A percentile compares a stretch with the other conserved stretches of the same genome.
phyloP scores from a whole-genome alignment of 2,329 filamentous ascomycete species.

The Colletotrichum melonis region DNA sequence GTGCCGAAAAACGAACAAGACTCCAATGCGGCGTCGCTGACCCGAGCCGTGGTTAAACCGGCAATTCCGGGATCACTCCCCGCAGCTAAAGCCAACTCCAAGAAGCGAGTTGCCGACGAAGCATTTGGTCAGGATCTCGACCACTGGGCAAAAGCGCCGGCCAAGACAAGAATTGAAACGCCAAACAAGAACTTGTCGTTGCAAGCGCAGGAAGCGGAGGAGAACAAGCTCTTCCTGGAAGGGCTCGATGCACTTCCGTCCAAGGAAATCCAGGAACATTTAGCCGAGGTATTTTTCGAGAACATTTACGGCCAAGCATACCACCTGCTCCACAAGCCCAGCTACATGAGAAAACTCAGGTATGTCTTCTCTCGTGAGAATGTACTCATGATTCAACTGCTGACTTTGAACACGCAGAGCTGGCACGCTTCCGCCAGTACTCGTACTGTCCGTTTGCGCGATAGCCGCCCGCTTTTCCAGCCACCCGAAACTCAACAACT shows the following conservation, averaged over 20 bases:
- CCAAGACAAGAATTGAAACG: constrained; percentile 60
- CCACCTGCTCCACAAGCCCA: constrained; percentile 94
- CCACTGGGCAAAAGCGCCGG: constrained; percentile 77
- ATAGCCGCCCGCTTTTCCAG: constrained; percentile 95
- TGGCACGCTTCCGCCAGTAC: constrained; percentile 85
- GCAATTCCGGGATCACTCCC: constrained; percentile 68
- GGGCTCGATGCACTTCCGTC: constrained; percentile 85
- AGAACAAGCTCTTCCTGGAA: constrained; percentile 82
- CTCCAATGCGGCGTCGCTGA: constrained; percentile 70
- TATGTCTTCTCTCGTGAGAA: constrained; percentile 51
- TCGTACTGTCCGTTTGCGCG: constrained; percentile 93
- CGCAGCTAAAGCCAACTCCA: constrained; percentile 66
- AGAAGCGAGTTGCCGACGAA: constrained; percentile 87
- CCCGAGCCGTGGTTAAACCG: constrained; percentile 87
- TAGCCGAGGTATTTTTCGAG: constrained; percentile 95
- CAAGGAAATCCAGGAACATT: constrained; percentile 90
- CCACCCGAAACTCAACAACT: constrained; percentile 81
- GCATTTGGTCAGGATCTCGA: constrained; percentile 87
- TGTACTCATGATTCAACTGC: constrained; percentile 20
- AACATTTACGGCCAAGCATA: constrained; percentile 96
- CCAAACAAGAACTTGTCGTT: constrained; percentile 64
- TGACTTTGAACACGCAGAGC: constrained; percentile 59
- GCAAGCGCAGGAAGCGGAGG: constrained; percentile 74
- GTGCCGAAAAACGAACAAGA: constrained; percentile 88
- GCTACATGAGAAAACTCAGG: constrained; percentile 90